phyloP scores from a whole-genome alignment of 192 early-diverging fungal genomes.

The Entomortierella parvispora region DNA sequence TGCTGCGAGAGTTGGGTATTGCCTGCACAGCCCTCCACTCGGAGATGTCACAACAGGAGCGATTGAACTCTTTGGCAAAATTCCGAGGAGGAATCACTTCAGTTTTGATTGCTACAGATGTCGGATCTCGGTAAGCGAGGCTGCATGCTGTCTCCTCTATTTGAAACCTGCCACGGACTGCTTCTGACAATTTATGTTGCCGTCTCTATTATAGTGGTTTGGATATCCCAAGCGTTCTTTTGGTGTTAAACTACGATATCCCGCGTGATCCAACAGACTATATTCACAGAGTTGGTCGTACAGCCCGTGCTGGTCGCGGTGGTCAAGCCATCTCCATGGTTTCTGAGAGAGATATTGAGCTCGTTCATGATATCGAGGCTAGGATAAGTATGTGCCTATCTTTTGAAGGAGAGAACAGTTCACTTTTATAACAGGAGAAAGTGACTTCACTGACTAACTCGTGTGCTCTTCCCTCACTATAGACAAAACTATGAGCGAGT shows the following conservation, averaged over 20 bases:
- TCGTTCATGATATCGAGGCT: slow-evolving; percentile 92
- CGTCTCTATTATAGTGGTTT: slow-evolving; percentile 74
- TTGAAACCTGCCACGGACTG: neutral
- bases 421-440: neutral
- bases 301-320: slow-evolving; percentile 94
- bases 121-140: slow-evolving; percentile 82
- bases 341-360: slow-evolving; percentile 84
- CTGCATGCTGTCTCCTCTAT: neutral
- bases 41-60: slow-evolving; percentile 92
- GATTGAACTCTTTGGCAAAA: slow-evolving; percentile 89
- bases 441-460: neutral
- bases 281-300: slow-evolving; percentile 98
- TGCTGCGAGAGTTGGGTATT: slow-evolving; percentile 93
- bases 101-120: slow-evolving; percentile 96
- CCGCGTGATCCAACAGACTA: slow-evolving; percentile 96
- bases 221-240: slow-evolving; percentile 94
- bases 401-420: neutral
- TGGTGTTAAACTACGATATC: slow-evolving; percentile 96
- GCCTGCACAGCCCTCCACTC: slow-evolving; percentile 91
- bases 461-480: neutral
- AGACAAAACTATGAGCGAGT: slow-evolving; percentile 87
- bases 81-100: slow-evolving; percentile 90
- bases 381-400: slow-evolving; percentile 66
- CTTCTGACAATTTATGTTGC: neutral
- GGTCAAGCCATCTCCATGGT: slow-evolving; percentile 92